Base-by-base conservation (phyloP, 768 basidiomycete genomes). In the Arthromyces matolae region DNA sequence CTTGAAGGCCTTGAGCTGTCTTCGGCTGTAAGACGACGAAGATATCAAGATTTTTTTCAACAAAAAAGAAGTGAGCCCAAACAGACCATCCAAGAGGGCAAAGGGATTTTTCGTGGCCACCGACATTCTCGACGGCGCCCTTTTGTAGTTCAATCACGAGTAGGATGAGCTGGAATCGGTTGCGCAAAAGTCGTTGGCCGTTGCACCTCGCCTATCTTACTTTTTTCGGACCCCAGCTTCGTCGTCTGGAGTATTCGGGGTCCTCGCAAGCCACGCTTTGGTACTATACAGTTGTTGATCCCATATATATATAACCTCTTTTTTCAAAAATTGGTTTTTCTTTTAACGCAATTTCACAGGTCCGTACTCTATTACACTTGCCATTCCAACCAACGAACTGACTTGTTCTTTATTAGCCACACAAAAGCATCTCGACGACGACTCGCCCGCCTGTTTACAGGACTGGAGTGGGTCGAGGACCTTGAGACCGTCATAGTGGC, bases 401-500 rank as follows among this genome's bases (percentile, higher is more conserved):
- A 51, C 18, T 22, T n/a, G n/a, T n/a, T n/a, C 1, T 12, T 29
- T 44, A 42, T 10, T 53, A 89, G 86, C 79, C 78, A 62, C 71
- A 71, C 62, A 80, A 88, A 91, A 91, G 89, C 89, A 90, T 90
- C 89, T 89, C 84, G 78, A 82, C 76, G 85, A 90, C 60, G 87
- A 81, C 69, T 71, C 70, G 81, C 77, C 80, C 85, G 78, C 87
- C 79, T 64, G 54, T 42, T 47, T 49, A 40, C 54, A 69, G 81
- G 86, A 85, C 71, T 78, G 79, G 79, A 60, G 84, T 71, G 75
- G 79, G 74, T 86, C 84, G 76, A 89, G 78, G 89, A 90, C 80
- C 72, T 80, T 74, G 88, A 84, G 89, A 90, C 85, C 89, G 89
- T 91, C 82, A 77, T 62, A 69, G 68, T 64, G 62, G 83, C 84